A percentile compares a stretch with the other conserved stretches of the same genome.
These are phyloP conservation scores for Quercus robur DNA, from an alignment of 306 rosid genomes.

Conservation along the genomic window DNA sequence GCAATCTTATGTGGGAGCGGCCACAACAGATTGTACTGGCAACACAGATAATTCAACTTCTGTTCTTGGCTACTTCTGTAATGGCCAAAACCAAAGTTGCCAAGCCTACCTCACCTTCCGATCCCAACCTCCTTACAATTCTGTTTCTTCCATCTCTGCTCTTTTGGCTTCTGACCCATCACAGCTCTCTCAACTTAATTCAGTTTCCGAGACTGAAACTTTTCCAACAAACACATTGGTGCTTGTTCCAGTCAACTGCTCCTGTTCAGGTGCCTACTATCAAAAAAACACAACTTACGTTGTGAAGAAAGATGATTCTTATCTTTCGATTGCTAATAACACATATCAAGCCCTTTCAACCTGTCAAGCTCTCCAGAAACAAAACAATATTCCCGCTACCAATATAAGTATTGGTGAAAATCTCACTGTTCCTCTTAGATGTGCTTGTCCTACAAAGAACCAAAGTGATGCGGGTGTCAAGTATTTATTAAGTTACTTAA, in stretches of 20 bases:
- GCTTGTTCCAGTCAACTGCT: conserved; percentile 68
- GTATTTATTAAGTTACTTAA: conserved; percentile 56
- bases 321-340: conserved; percentile 34
- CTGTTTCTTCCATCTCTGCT: conserved; percentile 58
- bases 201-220: conserved; percentile 41
- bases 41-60: conserved; percentile 38
- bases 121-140: conserved; percentile 55
- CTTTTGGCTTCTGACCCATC: conserved; percentile 56
- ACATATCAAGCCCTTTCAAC: conserved; percentile 73
- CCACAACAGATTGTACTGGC: conserved; percentile 34
- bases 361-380: conserved; percentile 60
- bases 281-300: conserved; percentile 59
- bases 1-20: conserved; percentile 63
- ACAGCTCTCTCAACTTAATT: conserved; percentile 47
- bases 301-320: conserved; percentile 23
- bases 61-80: conserved; percentile 65
- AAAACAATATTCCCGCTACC: conserved; percentile 25
- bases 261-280: conserved; percentile 63
- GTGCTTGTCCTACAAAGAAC: conserved; percentile 86
- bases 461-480: conserved; percentile 52
- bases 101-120: conserved; percentile 76
- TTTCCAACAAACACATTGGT: conserved; percentile 50
- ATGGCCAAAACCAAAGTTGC: conserved; percentile 58
- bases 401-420: conserved; percentile 27
- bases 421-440: conserved; percentile 71